Base-by-base conservation (phyloP, 148 eudicot species). In the Silene latifolia region DNA sequence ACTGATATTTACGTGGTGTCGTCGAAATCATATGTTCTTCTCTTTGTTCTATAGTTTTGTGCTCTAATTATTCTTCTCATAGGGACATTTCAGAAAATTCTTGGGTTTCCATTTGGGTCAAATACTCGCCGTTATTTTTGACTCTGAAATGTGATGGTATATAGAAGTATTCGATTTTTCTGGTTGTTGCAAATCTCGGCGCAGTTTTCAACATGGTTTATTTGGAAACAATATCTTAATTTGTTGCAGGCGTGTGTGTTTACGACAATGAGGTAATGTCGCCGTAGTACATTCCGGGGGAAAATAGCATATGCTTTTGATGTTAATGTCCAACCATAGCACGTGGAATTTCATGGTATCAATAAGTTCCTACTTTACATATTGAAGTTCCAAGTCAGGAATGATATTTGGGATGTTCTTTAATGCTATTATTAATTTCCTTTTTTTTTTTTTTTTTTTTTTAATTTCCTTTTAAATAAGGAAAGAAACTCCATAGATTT, bases 11-110 rank as follows among this genome's bases (percentile, higher is more conserved):
- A 69, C 59, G 72, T 57, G 19, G 59, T 48, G 72, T 69, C 15
- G 72, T 47, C 59, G 27, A 47, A 46, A 69, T 59, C 72, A 69
- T 69, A 51, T 59, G 60, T 76, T 69, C 59, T 59, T 23, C 56
- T 64, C 48, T 17, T 63, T 21, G 21, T 29, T 75, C 60, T 39
- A 35, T 62, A 47, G 15, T 63, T 57, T 19, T 70, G 20, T 27
- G 23, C 35, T 10, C 54, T 62, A 44, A 32, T n/a, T 44, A 21
- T 46, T 68, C 6, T 23, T 23, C 8, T 51, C 47, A 10, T 21
- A 29, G 11, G 13, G 58, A 19, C 18, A 68, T 68, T 68, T 20
- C 2, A 8, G 11, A 27, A 18, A 32, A 32, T 39, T 67, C 53
- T 39, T 67, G 7, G 7, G 24, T 8, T 67, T n/a, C n/a, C 25